Evolutionary conservation across 768 basidiomycete species (phyloP), one percentile per base, ranked within the genome.

Genomic region (Holtermanniella nyarrowii): DNA sequence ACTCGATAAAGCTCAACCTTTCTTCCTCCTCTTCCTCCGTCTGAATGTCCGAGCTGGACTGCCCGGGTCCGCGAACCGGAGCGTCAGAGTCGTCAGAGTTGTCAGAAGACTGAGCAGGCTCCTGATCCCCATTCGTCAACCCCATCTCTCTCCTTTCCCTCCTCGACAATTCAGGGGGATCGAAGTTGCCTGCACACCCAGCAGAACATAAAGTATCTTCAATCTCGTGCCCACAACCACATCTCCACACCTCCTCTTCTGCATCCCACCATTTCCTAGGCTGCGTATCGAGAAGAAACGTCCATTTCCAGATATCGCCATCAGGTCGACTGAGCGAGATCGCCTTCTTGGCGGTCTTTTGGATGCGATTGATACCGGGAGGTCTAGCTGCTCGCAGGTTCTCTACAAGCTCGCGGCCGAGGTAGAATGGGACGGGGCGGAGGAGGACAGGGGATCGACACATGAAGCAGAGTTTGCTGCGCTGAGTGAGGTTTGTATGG

Each of bases 391-490:
- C 31, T 16, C 7, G 7, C 31, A 37, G 31, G 31, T 16, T 16
- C 49, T 61, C 61, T 18, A 68, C 55, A 25, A 68, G 54, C 3
- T 46, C 44, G 14, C 51, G 42, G 5, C 63, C 41, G 45, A 50
- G 46, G 47, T 59, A 68, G 43, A 61, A 50, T 27, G 61, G 40
- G 1, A 61, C 51, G 2, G 66, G 66, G 24, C 61, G 61, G 24
- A 58, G 54, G 24, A 61, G 25, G 22, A 68, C 50, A 22, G 26
- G 21, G 18, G 54, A 37, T 26, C 66, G 66, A 48, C 66, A 68
- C 42, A 61, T 55, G 46, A 61, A 61, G 40, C 66, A 68, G 12
- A 57, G 16, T 27, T 68, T 68, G 23, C 53, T 39, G 11, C 59
- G 59, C 44, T 63, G 57, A 3, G 57, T 50, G 5, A 68, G 50